Evolutionary conservation across 169 alveolate genomes (phyloP).

Genomic region (Babesia ovata): DNA sequence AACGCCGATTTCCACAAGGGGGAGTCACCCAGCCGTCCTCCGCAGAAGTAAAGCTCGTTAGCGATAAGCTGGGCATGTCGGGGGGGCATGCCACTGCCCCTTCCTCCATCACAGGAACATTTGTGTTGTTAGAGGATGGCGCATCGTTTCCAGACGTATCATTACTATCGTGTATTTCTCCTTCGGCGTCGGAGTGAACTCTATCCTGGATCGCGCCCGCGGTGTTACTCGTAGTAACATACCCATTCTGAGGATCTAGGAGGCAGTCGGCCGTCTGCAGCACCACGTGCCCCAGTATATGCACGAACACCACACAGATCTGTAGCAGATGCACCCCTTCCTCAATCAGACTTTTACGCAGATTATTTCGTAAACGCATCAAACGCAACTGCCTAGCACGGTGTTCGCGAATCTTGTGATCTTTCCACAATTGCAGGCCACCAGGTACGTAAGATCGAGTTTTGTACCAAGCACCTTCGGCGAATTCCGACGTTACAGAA

Average conservation of each 20-base stretch:
- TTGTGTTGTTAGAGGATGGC: too few relatives aligned
- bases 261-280: constrained; percentile 5
- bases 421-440: constrained; percentile 33
- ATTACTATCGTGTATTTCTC: too few relatives aligned
- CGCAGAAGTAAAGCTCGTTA: background rate
- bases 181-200: too few relatives aligned
- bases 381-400: constrained; percentile 18
- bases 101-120: too few relatives aligned
- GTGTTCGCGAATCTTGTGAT: constrained; percentile 2
- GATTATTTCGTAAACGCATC: background rate
- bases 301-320: constrained; percentile 28
- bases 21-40: constrained; percentile 1
- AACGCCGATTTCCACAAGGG: background rate
- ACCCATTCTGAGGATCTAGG: constrained; percentile 11
- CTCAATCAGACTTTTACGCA: constrained; percentile 11
- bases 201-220: background rate
- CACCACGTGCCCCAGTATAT: constrained; percentile 33
- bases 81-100: background rate
- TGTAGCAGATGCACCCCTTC: constrained; percentile 27
- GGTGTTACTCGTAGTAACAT: background rate
- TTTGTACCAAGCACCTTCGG: background rate
- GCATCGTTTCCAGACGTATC: too few relatives aligned
- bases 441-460: constrained; percentile 31
- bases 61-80: background rate
- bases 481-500: background rate